Base-by-base conservation (phyloP, 2,329 filamentous ascomycete species). In the Penicillium corylophilum region DNA sequence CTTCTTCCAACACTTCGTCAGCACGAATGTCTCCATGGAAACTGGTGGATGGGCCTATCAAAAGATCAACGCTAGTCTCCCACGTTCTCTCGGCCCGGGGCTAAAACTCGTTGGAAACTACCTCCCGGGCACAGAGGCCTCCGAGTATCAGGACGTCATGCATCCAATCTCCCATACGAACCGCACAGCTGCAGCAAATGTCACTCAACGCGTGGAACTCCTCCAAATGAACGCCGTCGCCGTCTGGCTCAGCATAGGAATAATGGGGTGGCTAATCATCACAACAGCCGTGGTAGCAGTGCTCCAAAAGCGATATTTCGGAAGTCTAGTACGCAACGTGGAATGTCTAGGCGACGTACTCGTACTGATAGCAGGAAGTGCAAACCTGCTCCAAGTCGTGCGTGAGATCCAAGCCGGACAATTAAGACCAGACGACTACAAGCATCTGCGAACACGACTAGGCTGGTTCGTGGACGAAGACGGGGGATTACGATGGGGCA, bases 1-100 rank as follows among this genome's bases (percentile, higher is more conserved):
- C 0, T 69, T 69, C 51, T 70, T 70, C 46, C 65, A 71, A 29
- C 66, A 70, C 13, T 68, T 52, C 38, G 61, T 59, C 8, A 59
- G 56, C 44, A 63, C 48, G 20, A 56, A 54, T 28, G 15, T 62
- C 16, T 59, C 63, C 18, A 12, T 56, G 8, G 44, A 54, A 1
- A 49, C 60, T 4, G 64, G 63, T 3, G 55, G 64, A 2, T 60
- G 54, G 46, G 60, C 31, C 0, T 70, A 66, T 23, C 65, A 69
- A 26, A 38, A 31, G 2, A 60, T 68, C 23, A 56, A 59, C 15
- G 63, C 61, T 8, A 49, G 57, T 13, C 28, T 64, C 0, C 51
- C 62, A 2, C 13, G 18, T 5, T 26, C 36, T 0, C 45, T 63
- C 1, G 51, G 36, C 1, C 54, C 56, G 0, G 49, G 31, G 1